Evolutionary conservation across 225 moss, liverwort and hornwort species (phyloP).

Genomic region (Rhytidiadelphus loreus): DNA sequence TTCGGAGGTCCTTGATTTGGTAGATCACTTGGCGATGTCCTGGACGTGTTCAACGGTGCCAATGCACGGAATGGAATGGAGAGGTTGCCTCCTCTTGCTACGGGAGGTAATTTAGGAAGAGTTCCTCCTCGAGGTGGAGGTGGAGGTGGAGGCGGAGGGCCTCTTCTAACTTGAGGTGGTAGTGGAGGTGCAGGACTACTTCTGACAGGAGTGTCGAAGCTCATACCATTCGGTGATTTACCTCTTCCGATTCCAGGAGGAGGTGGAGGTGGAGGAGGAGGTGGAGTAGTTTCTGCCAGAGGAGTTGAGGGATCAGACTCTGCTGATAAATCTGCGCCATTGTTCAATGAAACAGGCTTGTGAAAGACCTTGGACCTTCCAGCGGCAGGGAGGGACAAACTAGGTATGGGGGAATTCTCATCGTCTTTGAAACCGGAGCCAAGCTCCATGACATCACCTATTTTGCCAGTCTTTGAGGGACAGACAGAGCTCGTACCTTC

Average conservation of each 20-base stretch:
- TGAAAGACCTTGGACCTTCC: neutral
- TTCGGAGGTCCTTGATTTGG: conserved; percentile 2
- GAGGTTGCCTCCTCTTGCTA: neutral
- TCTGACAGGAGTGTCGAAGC: neutral
- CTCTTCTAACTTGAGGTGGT: neutral
- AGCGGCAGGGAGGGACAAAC: neutral
- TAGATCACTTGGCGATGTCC: conserved; percentile 8
- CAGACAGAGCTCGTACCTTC: neutral
- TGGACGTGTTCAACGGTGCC: conserved; percentile 11
- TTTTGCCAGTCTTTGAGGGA: neutral
- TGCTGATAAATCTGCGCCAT: neutral
- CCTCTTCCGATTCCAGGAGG: neutral
- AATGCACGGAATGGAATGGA: conserved; percentile 8
- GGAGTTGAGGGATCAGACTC: neutral
- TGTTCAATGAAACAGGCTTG: neutral
- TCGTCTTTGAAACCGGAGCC: neutral
- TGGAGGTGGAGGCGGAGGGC: conserved; percentile 9
- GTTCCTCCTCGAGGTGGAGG: conserved; percentile 5
- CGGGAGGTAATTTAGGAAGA: neutral
- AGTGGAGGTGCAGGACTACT: neutral
- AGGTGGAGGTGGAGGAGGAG: neutral
- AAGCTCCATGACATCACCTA: neutral
- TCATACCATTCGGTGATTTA: neutral
- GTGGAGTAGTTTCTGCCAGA: neutral
- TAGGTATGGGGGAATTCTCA: neutral